These are phyloP conservation scores for Colletotrichum spaethianum DNA, from an alignment of 2,329 filamentous ascomycete genomes.

Conservation along the genomic window DNA sequence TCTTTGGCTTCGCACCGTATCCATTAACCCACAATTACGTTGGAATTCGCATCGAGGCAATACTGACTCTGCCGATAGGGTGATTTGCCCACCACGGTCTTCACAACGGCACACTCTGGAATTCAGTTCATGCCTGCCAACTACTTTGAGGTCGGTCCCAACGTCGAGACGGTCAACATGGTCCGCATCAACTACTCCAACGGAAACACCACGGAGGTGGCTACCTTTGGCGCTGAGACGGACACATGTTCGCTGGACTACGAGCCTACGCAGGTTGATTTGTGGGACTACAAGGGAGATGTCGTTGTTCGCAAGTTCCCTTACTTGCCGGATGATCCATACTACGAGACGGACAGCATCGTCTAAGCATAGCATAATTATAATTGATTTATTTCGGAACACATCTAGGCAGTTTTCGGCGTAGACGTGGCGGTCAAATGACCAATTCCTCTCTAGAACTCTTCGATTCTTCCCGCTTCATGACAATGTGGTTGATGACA, in stretches of 20 bases:
- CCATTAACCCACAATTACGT: no score
- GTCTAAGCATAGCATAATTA: not conserved
- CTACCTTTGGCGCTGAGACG: slow-evolving; percentile 51
- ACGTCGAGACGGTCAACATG: slow-evolving; percentile 49
- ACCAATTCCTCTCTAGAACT: no score
- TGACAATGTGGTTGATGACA: no score
- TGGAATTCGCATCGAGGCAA: not conserved
- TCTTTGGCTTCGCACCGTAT: not conserved
- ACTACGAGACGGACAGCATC: slow-evolving; percentile 32
- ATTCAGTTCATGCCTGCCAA: slow-evolving; percentile 58
- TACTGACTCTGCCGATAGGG: slow-evolving; percentile 1
- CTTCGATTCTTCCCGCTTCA: no score
- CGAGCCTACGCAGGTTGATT: slow-evolving; percentile 46
- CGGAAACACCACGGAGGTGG: slow-evolving; percentile 49
- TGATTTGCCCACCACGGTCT: slow-evolving; percentile 65
- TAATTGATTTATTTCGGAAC: no score
- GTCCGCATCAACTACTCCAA: slow-evolving; percentile 54
- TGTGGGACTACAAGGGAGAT: slow-evolving; percentile 47
- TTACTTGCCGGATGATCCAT: slow-evolving; percentile 26
- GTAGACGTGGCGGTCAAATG: no score
- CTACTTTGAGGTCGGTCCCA: slow-evolving; percentile 52
- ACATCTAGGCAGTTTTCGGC: no score
- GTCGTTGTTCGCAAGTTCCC: slow-evolving; percentile 38
- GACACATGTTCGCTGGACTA: slow-evolving; percentile 50
- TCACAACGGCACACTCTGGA: slow-evolving; percentile 58